phyloP scores from a whole-genome alignment of 2,329 filamentous ascomycete genomes.

The Exophiala calicioides region DNA sequence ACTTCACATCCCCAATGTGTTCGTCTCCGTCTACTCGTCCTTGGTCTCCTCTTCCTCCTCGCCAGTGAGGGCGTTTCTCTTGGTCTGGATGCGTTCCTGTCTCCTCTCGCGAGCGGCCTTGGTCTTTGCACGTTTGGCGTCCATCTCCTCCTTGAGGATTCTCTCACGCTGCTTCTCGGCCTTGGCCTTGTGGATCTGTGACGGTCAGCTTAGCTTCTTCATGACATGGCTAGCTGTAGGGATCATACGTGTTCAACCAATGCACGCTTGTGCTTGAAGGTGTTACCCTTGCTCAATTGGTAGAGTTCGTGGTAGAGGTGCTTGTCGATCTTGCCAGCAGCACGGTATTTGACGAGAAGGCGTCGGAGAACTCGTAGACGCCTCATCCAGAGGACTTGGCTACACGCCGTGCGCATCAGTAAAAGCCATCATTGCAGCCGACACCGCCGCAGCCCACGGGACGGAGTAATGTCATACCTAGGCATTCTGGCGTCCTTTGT shows the following conservation, averaged over 20 bases:
- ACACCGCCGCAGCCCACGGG: background rate
- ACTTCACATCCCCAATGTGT: background rate
- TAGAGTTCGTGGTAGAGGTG: conserved; percentile 99
- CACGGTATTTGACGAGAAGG: conserved; percentile 99
- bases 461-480: conserved; percentile 63
- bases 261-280: conserved; percentile 99
- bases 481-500: conserved; percentile 99
- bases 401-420: conserved; percentile 41
- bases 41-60: conserved; percentile 58
- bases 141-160: conserved; percentile 98
- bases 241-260: conserved; percentile 99
- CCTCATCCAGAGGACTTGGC: conserved; percentile 99
- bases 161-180: conserved; percentile 97
- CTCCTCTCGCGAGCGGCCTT: conserved; percentile 99
- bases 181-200: conserved; percentile 99
- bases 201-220: conserved; percentile 26
- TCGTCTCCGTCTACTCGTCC: conserved; percentile 18
- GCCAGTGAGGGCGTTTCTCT: conserved; percentile 82
- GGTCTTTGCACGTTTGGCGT: conserved; percentile 99
- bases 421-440: background rate
- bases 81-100: conserved; percentile 84
- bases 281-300: conserved; percentile 99
- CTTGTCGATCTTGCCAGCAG: conserved; percentile 99
- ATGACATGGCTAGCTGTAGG: conserved; percentile 29
- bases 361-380: conserved; percentile 98